These are phyloP conservation scores for Diophrys sp. DNA, from an alignment of 73 alveolate genomes.

Conservation along the genomic window DNA sequence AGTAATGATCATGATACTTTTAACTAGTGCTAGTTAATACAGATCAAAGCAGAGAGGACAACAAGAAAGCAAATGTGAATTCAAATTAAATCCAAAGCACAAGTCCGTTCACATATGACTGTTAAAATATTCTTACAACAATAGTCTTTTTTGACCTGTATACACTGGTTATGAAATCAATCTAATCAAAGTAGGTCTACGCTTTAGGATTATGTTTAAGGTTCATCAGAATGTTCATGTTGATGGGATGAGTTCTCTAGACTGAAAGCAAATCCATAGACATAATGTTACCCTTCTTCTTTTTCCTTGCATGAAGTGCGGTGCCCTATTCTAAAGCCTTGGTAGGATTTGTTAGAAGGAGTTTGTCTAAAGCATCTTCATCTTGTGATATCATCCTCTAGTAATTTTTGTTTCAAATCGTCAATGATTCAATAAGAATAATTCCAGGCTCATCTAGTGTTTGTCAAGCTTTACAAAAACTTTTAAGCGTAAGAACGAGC, in stretches of 20 bases:
- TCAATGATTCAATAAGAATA: constrained; percentile 28
- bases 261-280: background rate
- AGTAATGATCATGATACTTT: too few species aligned
- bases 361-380: background rate
- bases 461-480: constrained; percentile 71
- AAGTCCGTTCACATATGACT: too few species aligned
- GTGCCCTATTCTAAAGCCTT: background rate
- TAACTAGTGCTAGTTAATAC: too few species aligned
- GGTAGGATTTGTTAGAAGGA: background rate
- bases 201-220: too few species aligned
- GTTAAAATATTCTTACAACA: too few species aligned
- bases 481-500: constrained; percentile 80
- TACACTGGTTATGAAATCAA: too few species aligned
- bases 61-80: too few species aligned
- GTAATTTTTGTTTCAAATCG: constrained; percentile 6
- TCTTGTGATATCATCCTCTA: constrained; percentile 8
- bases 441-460: constrained; percentile 44
- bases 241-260: background rate
- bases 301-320: background rate
- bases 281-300: constrained; percentile 8
- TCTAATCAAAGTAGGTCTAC: too few species aligned
- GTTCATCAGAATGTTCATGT: too few species aligned
- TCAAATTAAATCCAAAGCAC: too few species aligned
- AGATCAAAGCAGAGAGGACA: too few species aligned
- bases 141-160: too few species aligned